Base-by-base conservation (phyloP, 2,329 filamentous ascomycete species). In the Sporothrix inflata region DNA sequence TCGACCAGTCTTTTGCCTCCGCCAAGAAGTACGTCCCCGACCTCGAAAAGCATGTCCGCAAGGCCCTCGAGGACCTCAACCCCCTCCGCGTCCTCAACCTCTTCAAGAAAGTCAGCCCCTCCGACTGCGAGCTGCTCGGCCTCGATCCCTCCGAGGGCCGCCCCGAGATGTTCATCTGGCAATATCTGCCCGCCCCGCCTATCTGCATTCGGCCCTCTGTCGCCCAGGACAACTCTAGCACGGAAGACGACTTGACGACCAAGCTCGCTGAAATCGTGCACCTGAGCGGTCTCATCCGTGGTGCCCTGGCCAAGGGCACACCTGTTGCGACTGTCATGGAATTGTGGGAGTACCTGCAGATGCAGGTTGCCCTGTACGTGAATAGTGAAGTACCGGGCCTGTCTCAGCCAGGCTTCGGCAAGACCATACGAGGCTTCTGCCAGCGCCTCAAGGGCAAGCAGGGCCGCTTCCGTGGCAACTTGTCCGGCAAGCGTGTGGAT, bases 91-190 rank as follows among this genome's bases (percentile, higher is more conserved):
- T 97, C 0, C 83, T 98, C 71, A 97, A 97, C 76, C 87, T 99
- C 42, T 97, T 99, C 84, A 94, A 94, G 81, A 90, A 92, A 78
- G 94, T 99, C 71, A 91, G 90, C 14, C 88, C 92, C 2, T 88
- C 89, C 8, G 96, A 99, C 80, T 97, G 95, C 79, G 94, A 98
- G 80, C 86, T 99, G 27, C 85, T 99, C 1, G 95, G 95, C 4
- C 88, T 99, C 77, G 91, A 98, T 78, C 93, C 94, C 1, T 86
- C 89, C 16, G 94, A 97, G 77, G 94, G 94, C 12, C 88, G 94
- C 21, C 96, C 96, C 0, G 96, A 99, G 80, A 97, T 97, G 90
- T 97, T 98, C 80, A 89, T 99, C 60, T 99, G 96, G 96, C 94
- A 97, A 79, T 97, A 94, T 78, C 87, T 99, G 47, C 96, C 96